A percentile compares a stretch with the other conserved stretches of the same genome.
Evolutionary conservation across 1,284 basidiomycete species (phyloP).

Genomic region (Schizophyllum commune): DNA sequence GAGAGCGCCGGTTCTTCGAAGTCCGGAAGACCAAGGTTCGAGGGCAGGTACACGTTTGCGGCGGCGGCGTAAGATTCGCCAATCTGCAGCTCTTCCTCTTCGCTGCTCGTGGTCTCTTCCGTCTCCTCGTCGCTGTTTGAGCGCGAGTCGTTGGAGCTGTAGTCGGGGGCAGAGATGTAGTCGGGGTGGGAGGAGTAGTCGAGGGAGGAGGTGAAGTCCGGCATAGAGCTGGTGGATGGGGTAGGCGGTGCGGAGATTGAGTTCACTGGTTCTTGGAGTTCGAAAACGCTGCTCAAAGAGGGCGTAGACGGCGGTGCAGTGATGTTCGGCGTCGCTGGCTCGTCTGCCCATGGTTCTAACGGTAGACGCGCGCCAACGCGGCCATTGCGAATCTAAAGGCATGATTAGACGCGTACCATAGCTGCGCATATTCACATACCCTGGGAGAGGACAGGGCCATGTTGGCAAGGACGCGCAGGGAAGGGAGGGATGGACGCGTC

Average conservation of each 20-base stretch:
- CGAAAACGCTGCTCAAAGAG: background rate
- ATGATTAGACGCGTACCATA: background rate
- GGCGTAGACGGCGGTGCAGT: background rate
- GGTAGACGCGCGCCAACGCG: slow-evolving; percentile 53
- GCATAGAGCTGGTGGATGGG: background rate
- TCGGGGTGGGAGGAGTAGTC: background rate
- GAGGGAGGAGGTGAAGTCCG: background rate
- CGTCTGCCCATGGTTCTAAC: slow-evolving; percentile 49
- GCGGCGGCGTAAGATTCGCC: background rate
- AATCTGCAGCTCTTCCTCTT: background rate
- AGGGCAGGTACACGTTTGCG: background rate
- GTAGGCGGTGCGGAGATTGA: background rate
- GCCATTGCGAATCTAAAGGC: slow-evolving; percentile 44
- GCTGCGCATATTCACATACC: slow-evolving; percentile 27
- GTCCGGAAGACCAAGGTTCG: background rate
- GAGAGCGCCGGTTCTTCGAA: background rate
- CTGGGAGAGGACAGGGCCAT: slow-evolving; percentile 44
- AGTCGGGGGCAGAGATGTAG: background rate
- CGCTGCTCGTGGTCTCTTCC: background rate
- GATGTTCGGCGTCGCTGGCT: slow-evolving; percentile 11
- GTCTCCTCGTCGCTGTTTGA: background rate
- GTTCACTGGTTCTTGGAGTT: background rate
- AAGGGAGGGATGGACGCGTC: slow-evolving; percentile 58
- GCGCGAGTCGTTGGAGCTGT: background rate
- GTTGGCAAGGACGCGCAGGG: slow-evolving; percentile 48